Conservation (phyloP, 2,329 filamentous ascomycete species). For the Trichoderma sp. region DNA sequence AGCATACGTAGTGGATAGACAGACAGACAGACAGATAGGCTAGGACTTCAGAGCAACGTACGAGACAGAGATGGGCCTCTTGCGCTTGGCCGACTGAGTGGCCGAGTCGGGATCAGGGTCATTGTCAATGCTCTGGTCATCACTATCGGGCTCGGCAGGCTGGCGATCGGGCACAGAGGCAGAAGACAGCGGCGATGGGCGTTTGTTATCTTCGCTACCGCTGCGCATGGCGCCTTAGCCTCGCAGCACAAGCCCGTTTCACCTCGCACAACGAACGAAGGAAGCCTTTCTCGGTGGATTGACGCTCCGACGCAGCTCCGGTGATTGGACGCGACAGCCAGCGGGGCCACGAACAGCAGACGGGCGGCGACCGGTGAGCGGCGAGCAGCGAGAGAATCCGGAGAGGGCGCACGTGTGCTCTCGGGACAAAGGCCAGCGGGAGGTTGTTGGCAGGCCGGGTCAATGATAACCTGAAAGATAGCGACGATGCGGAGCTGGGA, state of each 20-base stretch:
- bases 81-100: conserved; percentile 52
- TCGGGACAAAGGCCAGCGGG: conserved; percentile 21
- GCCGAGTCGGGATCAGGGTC: conserved; percentile 38
- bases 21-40: background rate
- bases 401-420: conserved; percentile 5
- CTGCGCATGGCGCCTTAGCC: conserved; percentile 30
- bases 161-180: conserved; percentile 39
- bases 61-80: conserved; percentile 63
- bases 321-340: conserved; percentile 4
- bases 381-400: conserved; percentile 7
- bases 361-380: conserved; percentile 12
- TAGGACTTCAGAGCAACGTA: conserved; percentile 36
- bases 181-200: conserved; percentile 28
- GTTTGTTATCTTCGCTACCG: conserved; percentile 29
- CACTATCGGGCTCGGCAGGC: conserved; percentile 48
- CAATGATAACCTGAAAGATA: conserved; percentile 13
- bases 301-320: conserved; percentile 9
- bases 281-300: conserved; percentile 20
- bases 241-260: background rate
- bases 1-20: background rate
- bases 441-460: conserved; percentile 18
- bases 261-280: background rate
- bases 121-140: conserved; percentile 53
- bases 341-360: background rate
- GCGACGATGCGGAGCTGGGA: conserved; percentile 18